Evolutionary conservation across 352 stramenopile genomes (phyloP).

Genomic region (Globisporangium parvum): DNA sequence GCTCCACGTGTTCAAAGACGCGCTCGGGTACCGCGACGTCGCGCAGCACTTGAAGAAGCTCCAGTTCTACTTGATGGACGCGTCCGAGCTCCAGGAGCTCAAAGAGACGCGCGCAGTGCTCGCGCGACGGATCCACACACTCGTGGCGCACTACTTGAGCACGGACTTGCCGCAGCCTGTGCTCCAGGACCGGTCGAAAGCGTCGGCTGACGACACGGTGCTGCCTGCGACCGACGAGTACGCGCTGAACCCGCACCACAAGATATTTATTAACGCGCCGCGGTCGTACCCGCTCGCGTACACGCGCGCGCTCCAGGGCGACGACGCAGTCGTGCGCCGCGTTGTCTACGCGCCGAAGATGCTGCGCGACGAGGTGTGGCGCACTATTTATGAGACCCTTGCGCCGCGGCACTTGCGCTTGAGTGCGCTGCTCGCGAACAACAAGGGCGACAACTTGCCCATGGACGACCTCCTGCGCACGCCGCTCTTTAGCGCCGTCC

Average conservation of each 20-base stretch:
- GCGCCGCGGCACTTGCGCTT: constrained; percentile 50
- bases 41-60: constrained; percentile 61
- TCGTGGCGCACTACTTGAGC: constrained; percentile 61
- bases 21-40: constrained; percentile 34
- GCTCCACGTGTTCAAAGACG: constrained; percentile 27
- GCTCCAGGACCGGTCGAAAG: constrained; percentile 49
- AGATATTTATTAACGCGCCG: constrained; percentile 81
- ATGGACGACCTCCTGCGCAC: constrained; percentile 59
- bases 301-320: constrained; percentile 27
- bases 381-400: constrained; percentile 61
- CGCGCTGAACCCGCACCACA: constrained; percentile 67
- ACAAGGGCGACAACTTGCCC: constrained; percentile 56
- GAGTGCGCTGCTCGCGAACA: constrained; percentile 43
- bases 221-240: constrained; percentile 52
- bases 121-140: constrained; percentile 54
- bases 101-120: constrained; percentile 49
- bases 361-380: constrained; percentile 64
- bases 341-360: constrained; percentile 68
- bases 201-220: constrained; percentile 17
- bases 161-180: constrained; percentile 58
- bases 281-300: constrained; percentile 59
- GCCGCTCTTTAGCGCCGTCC: constrained; percentile 56
- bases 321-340: constrained; percentile 31
- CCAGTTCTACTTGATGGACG: constrained; percentile 74
- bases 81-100: constrained; percentile 38